Evolutionary conservation across 352 stramenopile species (phyloP), one percentile per base, ranked within the genome.

Genomic region (Discostella stelligera): DNA sequence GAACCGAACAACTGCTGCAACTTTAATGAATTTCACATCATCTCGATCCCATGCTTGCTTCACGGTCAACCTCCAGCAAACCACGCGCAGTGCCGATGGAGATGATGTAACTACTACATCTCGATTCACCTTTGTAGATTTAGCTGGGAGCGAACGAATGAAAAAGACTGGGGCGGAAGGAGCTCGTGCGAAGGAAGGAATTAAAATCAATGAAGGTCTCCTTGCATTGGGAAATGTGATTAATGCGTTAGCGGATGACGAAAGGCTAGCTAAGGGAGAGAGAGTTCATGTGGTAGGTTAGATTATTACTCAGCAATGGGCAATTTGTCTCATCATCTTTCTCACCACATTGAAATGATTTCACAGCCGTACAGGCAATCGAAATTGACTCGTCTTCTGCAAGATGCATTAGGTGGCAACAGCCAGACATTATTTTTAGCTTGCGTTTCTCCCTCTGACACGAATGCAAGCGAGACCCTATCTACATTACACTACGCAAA

Each of bases 181-280:
- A 20, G 72, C 87, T 73, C 90, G 96, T 0, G 82, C 98, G 64
- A 96, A 95, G 66, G 96, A 99, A 91, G 96, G 95, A 27, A 98
- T 99, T 50, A 94, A 98, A 77, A 99, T 99, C 84, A 99, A 99
- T 89, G 97, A 98, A 80, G 97, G 97, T 0, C 89, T 99, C 18
- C 88, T 99, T 18, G 96, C 95, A 10, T 91, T 99, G 13, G 97
- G 97, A 7, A 98, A 98, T 78, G 96, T 99, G 25, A 98, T 99
- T 71, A 98, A 96, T 73, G 95, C 96, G 9, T 84, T 99, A 10
- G 95, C 89, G 77, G 95, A 87, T 90, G 95, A 85, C 86, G 91
- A 80, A 73, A 62, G 78, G 16, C 23, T 89, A 13, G 37, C 65
- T 13, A 82, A 82, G 53, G 82, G 84, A 39, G 89, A 82, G 53